Base-by-base conservation (phyloP, 768 basidiomycete genomes). In the Hygrocybe coccinea region DNA sequence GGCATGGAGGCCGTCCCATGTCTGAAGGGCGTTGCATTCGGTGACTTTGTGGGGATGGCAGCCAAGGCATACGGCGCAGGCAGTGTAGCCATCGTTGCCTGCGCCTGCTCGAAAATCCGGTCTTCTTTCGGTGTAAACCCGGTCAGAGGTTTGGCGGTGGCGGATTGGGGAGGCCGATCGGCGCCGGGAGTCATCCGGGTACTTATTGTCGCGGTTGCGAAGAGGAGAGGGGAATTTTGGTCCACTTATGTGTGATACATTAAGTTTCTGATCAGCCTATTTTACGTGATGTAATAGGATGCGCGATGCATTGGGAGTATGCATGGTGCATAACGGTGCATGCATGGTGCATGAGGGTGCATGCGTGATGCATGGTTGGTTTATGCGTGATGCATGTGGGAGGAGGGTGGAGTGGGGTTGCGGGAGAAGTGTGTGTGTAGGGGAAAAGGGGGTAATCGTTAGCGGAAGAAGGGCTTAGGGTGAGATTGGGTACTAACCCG, bases 21-120 rank as follows among this genome's bases (percentile, higher is more conserved):
- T 47, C 1, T 33, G 52, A 0, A 48, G 17, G 2, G 64, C 25
- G 0, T 1, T 8, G 52, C 70, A 75, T 0, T 58, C 36, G 2
- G 35, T 24, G 38, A 65, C 46, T 12, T 65, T 46, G 59, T 74
- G 70, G 0, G 35, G 53, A 44, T 63, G 61, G 2, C 62, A 36
- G 2, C 74, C 69, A 10, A 76, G 65, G 58, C 73, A 76, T 1
- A 74, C 35, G 35, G 69, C 57, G 52, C 72, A 76, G 39, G 61
- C 66, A 4, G 63, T 58, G 2, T 54, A 54, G 52, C 41, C 38
- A 50, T 50, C 36, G 15, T 21, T n/a, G 44, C 17, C 44, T 46
- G 44, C 12, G 21, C 44, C 22, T 12, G n/a, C 14, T 12, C 15
- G 48, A 49, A 49, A 49, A 49, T 2, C 48, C 48, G 21, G 48